phyloP scores from a whole-genome alignment of 164 flowering plant genomes.

The Nymphaea thermarum region DNA sequence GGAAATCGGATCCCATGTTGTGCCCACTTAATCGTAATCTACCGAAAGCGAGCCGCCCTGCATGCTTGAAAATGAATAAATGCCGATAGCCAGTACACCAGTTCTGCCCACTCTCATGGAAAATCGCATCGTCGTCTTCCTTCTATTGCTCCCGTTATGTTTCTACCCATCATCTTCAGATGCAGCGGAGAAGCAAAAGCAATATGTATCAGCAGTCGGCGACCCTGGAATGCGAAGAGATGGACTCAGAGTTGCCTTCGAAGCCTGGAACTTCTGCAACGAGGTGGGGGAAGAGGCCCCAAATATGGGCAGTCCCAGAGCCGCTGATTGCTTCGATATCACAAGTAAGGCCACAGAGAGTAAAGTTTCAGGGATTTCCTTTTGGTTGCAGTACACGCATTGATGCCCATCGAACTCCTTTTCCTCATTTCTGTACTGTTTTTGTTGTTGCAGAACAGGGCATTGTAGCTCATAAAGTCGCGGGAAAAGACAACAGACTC shows the following conservation, averaged over 20 bases:
- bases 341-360: neutral
- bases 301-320: constrained; percentile 40
- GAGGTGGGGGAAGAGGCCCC: constrained; percentile 45
- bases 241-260: constrained; percentile 34
- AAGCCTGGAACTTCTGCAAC: constrained; percentile 57
- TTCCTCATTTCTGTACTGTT: neutral
- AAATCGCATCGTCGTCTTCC: neutral
- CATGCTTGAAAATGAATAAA: too few species aligned
- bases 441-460: constrained; percentile 10
- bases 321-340: constrained; percentile 38
- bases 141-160: neutral
- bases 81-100: too few species aligned
- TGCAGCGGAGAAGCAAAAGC: neutral
- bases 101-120: too few species aligned
- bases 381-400: neutral
- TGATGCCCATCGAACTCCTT: neutral
- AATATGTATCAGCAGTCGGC: constrained; percentile 32
- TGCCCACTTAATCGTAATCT: too few species aligned
- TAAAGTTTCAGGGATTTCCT: neutral
- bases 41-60: too few species aligned
- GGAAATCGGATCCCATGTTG: too few species aligned
- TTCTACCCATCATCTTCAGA: neutral
- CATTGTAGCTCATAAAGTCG: constrained; percentile 14
- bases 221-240: constrained; percentile 43
- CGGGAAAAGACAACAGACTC: constrained; percentile 14